A percentile compares a stretch with the other conserved stretches of the same genome.
These are phyloP conservation scores for Microcyclosporella mali DNA, from an alignment of 2,329 filamentous ascomycete genomes.

Conservation along the genomic window DNA sequence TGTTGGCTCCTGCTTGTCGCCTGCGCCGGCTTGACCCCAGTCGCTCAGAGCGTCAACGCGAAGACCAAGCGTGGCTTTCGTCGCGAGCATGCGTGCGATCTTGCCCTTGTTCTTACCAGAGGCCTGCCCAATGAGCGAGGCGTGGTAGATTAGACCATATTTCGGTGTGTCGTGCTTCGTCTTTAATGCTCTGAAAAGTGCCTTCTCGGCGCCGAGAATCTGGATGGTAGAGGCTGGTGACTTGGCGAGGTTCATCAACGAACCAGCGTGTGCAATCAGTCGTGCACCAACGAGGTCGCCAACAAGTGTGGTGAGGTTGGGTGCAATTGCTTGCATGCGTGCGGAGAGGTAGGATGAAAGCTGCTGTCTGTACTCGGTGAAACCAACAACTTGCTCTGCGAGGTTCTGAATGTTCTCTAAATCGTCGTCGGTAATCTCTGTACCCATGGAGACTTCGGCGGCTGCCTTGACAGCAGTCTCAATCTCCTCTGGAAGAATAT, in stretches of 20 bases:
- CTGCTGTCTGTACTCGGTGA: slow-evolving; percentile 83
- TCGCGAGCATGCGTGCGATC: slow-evolving; percentile 91
- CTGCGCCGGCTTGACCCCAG: slow-evolving; percentile 62
- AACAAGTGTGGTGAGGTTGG: slow-evolving; percentile 87
- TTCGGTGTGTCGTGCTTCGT: slow-evolving; percentile 99
- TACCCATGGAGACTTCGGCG: slow-evolving; percentile 96
- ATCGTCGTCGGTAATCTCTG: slow-evolving; percentile 89
- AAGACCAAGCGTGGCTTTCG: slow-evolving; percentile 87
- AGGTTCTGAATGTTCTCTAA: slow-evolving; percentile 86
- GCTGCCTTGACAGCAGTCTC: slow-evolving; percentile 86
- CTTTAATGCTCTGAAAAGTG: slow-evolving; percentile 94
- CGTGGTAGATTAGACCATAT: slow-evolving; percentile 91
- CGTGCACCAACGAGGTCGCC: slow-evolving; percentile 91
- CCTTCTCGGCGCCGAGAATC: slow-evolving; percentile 97
- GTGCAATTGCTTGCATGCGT: slow-evolving; percentile 94
- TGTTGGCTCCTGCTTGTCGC: slow-evolving; percentile 56
- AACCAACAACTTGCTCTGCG: slow-evolving; percentile 86
- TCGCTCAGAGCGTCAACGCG: slow-evolving; percentile 85
- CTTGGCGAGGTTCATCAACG: slow-evolving; percentile 91
- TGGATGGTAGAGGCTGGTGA: slow-evolving; percentile 92
- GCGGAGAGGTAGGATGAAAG: slow-evolving; percentile 83
- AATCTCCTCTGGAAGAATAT: slow-evolving; percentile 91
- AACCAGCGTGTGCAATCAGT: slow-evolving; percentile 90
- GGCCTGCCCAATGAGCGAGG: slow-evolving; percentile 89
- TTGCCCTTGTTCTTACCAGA: slow-evolving; percentile 99